Conservation (phyloP, 768 basidiomycete species). For the Cantharellus anzutake region DNA sequence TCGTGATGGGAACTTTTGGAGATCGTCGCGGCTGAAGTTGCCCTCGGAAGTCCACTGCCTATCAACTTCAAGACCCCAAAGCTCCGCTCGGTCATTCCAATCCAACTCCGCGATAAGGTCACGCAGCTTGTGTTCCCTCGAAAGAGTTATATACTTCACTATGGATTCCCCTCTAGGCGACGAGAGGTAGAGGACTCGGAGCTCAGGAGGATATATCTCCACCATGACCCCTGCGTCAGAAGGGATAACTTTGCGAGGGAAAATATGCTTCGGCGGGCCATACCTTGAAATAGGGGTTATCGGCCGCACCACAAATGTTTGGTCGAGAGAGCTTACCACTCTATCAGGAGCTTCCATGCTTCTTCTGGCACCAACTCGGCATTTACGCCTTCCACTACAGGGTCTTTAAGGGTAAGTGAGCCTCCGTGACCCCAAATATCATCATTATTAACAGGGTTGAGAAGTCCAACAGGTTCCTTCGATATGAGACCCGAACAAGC, state of each 20-base stretch:
- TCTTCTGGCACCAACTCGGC: conserved; percentile 56
- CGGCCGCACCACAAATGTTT: not conserved
- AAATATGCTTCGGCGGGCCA: not conserved
- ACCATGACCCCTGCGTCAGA: not conserved
- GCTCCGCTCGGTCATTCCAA: no score
- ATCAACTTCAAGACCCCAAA: no score
- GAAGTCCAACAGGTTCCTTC: conserved; percentile 12
- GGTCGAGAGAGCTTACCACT: conserved; percentile 36
- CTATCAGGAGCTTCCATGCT: conserved; percentile 48
- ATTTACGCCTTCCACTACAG: conserved; percentile 25
- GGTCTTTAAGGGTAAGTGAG: conserved; percentile 34
- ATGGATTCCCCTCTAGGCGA: not conserved
- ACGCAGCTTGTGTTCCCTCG: no score
- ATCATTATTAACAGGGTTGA: conserved; percentile 68
- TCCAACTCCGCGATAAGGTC: no score
- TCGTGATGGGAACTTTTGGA: no score
- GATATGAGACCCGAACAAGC: conserved; percentile 36
- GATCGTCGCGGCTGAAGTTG: no score
- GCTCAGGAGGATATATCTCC: not conserved
- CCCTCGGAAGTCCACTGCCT: no score
- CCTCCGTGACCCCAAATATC: conserved; percentile 30
- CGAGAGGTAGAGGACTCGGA: not conserved
- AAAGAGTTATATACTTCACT: no score
- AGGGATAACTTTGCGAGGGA: not conserved
- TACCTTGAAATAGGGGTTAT: not conserved